Percentiles rank a stretch among this genome's conserved stretches.
Evolutionary conservation across 2,329 filamentous ascomycete genomes (phyloP).

Genomic region (Botryotinia convoluta): DNA sequence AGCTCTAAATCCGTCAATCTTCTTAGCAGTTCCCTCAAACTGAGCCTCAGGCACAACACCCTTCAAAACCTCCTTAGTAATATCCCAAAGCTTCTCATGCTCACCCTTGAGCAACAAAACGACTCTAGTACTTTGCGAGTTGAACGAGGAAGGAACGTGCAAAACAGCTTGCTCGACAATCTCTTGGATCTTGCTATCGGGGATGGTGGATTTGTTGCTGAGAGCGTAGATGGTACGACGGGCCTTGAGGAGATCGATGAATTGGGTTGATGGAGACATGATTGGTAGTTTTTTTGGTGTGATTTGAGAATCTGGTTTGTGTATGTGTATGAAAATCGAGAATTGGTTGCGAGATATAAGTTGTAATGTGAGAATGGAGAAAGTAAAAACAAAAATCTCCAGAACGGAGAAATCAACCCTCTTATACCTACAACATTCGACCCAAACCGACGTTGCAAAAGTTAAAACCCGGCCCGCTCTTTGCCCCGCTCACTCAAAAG

Average conservation of each 20-base stretch:
- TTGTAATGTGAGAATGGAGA: neutral
- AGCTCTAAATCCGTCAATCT: constrained; percentile 57
- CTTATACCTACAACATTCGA: neutral
- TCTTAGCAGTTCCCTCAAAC: constrained; percentile 29
- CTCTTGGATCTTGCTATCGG: constrained; percentile 58
- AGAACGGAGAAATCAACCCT: neutral
- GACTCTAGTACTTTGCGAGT: constrained; percentile 78
- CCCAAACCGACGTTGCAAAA: neutral
- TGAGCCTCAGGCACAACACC: constrained; percentile 58
- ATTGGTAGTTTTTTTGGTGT: neutral
- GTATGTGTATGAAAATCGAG: neutral
- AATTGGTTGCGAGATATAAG: neutral
- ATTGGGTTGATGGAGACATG: constrained; percentile 34
- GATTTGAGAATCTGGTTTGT: neutral
- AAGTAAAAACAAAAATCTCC: neutral
- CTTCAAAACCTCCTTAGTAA: constrained; percentile 63
- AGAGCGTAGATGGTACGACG: constrained; percentile 70
- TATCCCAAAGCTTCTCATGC: constrained; percentile 86
- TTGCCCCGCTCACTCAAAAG: neutral
- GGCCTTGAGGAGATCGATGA: constrained; percentile 60
- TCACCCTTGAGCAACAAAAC: constrained; percentile 77
- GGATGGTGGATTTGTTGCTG: constrained; percentile 60
- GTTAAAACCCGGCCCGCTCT: neutral
- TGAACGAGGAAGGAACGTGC: constrained; percentile 79
- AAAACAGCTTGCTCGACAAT: constrained; percentile 63